phyloP scores from a whole-genome alignment of 2,329 filamentous ascomycete genomes.

The Exophiala alcalophila region DNA sequence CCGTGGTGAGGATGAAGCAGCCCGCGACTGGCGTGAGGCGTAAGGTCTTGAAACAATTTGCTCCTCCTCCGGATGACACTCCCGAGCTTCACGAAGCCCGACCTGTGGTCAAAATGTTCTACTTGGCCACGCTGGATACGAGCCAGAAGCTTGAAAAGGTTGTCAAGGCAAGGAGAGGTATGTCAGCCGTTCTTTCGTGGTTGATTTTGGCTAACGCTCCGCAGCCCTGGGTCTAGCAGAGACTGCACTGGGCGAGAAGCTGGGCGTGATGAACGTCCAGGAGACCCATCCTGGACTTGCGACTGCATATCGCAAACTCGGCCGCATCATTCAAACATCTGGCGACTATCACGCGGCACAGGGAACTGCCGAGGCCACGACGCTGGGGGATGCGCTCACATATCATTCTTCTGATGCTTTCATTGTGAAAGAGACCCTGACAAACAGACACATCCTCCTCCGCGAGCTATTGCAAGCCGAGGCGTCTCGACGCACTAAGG shows the following conservation, averaged over 20 bases:
- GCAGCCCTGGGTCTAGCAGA: conserved; percentile 85
- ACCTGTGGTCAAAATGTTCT: conserved; percentile 91
- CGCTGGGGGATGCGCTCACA: conserved; percentile 85
- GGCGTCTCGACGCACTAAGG: conserved; percentile 75
- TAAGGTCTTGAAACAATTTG: conserved; percentile 97
- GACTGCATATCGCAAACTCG: conserved; percentile 91
- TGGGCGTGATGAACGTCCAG: conserved; percentile 81
- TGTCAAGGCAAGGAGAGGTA: conserved; percentile 88
- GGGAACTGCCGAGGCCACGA: conserved; percentile 93
- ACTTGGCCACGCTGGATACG: conserved; percentile 92
- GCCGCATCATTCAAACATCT: conserved; percentile 86
- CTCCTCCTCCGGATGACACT: conserved; percentile 93
- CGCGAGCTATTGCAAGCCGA: conserved; percentile 91
- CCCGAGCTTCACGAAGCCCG: conserved; percentile 87
- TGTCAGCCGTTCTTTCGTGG: conserved; percentile 29
- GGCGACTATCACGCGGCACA: conserved; percentile 96
- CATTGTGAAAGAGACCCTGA: conserved; percentile 96
- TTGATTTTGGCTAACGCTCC: conserved; percentile 9
- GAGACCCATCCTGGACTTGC: conserved; percentile 85
- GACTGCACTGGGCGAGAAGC: conserved; percentile 87
- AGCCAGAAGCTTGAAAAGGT: conserved; percentile 94
- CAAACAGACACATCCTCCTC: conserved; percentile 93
- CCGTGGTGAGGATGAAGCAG: conserved; percentile 91
- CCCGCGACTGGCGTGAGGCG: conserved; percentile 91
- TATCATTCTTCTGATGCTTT: conserved; percentile 96